These are phyloP conservation scores for Cucurbita maxima DNA, from an alignment of 306 rosid genomes.

Conservation along the genomic window DNA sequence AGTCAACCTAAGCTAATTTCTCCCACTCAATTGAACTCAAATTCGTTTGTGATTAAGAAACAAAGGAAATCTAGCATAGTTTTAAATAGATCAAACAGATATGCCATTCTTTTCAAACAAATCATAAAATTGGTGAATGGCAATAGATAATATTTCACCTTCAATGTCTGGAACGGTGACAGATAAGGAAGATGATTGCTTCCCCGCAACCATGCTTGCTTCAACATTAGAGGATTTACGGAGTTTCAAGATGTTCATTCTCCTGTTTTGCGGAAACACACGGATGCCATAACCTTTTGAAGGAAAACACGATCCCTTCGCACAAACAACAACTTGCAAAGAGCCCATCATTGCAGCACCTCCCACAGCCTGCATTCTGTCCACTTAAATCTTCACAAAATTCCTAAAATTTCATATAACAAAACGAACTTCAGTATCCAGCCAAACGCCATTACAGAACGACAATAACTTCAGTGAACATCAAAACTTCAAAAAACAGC, in stretches of 20 bases:
- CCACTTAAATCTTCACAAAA: background rate
- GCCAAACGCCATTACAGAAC: background rate
- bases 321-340: constrained; percentile 41
- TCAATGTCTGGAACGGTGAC: constrained; percentile 38
- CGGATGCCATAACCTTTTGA: constrained; percentile 14
- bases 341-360: constrained; percentile 43
- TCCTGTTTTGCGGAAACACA: constrained; percentile 22
- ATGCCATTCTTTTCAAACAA: background rate
- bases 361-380: constrained; percentile 35
- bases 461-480: background rate
- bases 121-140: background rate
- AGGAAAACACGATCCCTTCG: constrained; percentile 23
- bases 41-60: background rate
- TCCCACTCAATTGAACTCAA: background rate
- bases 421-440: background rate
- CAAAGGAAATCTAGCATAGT: background rate
- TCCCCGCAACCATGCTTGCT: constrained; percentile 47
- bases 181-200: constrained; percentile 24
- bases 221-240: constrained; percentile 28
- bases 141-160: constrained; percentile 20
- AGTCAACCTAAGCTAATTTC: background rate
- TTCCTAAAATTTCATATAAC: background rate
- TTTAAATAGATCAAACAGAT: background rate
- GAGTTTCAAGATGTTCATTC: constrained; percentile 22
- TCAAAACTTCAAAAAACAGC: background rate